Percentiles rank a stretch among this genome's conserved stretches.
phyloP scores from a whole-genome alignment of 2,329 filamentous ascomycete species.

The Trematosphaeria pertusa region DNA sequence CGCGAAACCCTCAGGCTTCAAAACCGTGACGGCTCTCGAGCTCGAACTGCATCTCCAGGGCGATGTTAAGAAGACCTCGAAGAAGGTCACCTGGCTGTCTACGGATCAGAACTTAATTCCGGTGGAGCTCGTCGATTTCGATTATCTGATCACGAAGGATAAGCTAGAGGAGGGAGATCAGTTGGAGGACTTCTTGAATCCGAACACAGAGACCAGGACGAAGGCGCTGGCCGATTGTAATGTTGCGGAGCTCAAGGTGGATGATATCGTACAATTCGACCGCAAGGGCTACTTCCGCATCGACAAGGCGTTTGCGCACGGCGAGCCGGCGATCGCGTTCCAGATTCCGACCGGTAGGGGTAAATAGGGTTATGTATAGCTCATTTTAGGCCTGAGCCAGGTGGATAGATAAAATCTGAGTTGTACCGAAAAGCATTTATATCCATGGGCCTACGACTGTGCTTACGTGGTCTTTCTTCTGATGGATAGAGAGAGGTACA shows the following conservation, averaged over 20 bases:
- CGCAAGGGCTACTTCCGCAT: slow-evolving; percentile 90
- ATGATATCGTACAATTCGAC: slow-evolving; percentile 95
- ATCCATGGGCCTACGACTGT: too few relatives aligned
- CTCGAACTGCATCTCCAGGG: slow-evolving; percentile 90
- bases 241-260: slow-evolving; percentile 77
- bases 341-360: slow-evolving; percentile 72
- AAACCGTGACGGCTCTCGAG: slow-evolving; percentile 71
- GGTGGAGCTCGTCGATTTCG: slow-evolving; percentile 91
- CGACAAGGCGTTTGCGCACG: slow-evolving; percentile 68
- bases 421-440: too few relatives aligned
- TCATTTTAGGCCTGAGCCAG: too few relatives aligned
- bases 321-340: slow-evolving; percentile 69
- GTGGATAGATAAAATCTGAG: too few relatives aligned
- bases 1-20: slow-evolving; percentile 53
- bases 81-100: slow-evolving; percentile 95
- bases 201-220: slow-evolving; percentile 75
- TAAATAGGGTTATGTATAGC: too few relatives aligned
- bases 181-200: slow-evolving; percentile 82
- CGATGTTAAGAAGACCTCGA: slow-evolving; percentile 93
- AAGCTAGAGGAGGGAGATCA: slow-evolving; percentile 86
- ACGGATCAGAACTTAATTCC: slow-evolving; percentile 78
- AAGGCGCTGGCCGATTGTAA: slow-evolving; percentile 82
- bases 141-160: slow-evolving; percentile 94
- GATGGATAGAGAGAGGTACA: too few relatives aligned
- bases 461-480: too few relatives aligned